Evolutionary conservation across 805 yeast species (phyloP).

Genomic region (Priceomyces haplophilus): DNA sequence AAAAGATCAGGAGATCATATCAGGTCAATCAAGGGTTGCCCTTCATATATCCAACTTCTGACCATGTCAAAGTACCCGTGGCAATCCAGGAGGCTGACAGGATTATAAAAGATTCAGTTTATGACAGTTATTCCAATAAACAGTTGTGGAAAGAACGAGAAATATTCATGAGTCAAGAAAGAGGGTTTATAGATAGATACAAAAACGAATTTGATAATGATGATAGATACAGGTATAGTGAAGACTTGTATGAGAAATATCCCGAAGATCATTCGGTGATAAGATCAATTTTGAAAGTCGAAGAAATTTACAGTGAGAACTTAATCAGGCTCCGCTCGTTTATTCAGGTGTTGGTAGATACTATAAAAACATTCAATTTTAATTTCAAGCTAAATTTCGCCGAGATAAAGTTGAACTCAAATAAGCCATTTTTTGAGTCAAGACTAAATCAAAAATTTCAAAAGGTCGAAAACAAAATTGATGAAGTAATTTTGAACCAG

Average conservation of each 20-base stretch:
- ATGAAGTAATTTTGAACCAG: constrained; percentile 33
- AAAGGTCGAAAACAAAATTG: constrained; percentile 16
- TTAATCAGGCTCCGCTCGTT: constrained; percentile 61
- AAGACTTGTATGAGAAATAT: constrained; percentile 20
- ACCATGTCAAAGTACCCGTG: constrained; percentile 51
- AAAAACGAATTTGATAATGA: constrained; percentile 4
- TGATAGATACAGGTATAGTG: constrained; percentile 30
- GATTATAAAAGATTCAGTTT: constrained; percentile 58
- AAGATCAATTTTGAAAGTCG: constrained; percentile 52
- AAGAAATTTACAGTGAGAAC: constrained; percentile 51
- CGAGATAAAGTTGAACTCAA: constrained; percentile 34
- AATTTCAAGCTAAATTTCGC: constrained; percentile 35
- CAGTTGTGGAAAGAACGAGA: constrained; percentile 75
- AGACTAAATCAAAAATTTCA: constrained; percentile 8
- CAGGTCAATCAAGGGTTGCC: constrained; percentile 70
- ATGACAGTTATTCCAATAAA: constrained; percentile 62
- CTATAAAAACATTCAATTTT: constrained; percentile 51
- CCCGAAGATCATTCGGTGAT: constrained; percentile 38
- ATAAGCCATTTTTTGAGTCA: constrained; percentile 22
- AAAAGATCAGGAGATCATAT: constrained; percentile 50
- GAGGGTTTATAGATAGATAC: constrained; percentile 44
- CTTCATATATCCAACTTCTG: constrained; percentile 54
- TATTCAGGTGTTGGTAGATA: constrained; percentile 59
- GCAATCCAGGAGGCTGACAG: constrained; percentile 79
- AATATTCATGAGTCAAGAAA: constrained; percentile 66